Evolutionary conservation across 1,139 yeast species (phyloP).

Genomic region (Sugiyamaella novakii): DNA sequence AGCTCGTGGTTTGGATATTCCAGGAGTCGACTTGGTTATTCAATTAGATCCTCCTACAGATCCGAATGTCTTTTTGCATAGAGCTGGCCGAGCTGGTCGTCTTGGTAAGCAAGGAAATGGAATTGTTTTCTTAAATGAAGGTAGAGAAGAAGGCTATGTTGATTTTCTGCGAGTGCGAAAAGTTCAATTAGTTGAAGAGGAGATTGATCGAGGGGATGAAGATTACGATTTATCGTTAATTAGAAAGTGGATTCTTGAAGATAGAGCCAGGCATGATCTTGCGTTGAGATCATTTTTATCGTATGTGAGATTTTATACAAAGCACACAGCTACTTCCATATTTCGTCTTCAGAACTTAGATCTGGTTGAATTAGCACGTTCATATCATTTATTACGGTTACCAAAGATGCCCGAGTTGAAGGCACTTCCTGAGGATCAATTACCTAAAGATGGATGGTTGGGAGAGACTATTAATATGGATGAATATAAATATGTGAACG

Average conservation of each 20-base stretch:
- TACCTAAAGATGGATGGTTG: constrained; percentile 66
- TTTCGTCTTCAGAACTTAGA: constrained; percentile 75
- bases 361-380: constrained; percentile 67
- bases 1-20: constrained; percentile 91
- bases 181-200: constrained; percentile 53
- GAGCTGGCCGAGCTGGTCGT: constrained; percentile 93
- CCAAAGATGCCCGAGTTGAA: constrained; percentile 94
- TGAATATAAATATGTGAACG: constrained; percentile 62
- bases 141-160: constrained; percentile 79
- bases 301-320: constrained; percentile 78
- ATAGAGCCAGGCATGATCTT: constrained; percentile 76
- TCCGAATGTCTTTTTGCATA: constrained; percentile 80
- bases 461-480: constrained; percentile 63
- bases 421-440: constrained; percentile 49
- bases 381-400: constrained; percentile 78
- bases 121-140: constrained; percentile 65
- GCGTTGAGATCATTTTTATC: constrained; percentile 83
- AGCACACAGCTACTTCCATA: constrained; percentile 89
- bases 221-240: constrained; percentile 26
- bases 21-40: constrained; percentile 85
- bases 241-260: constrained; percentile 64
- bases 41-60: constrained; percentile 93
- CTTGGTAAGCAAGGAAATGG: constrained; percentile 85
- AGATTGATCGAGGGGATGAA: constrained; percentile 23
- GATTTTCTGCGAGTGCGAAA: constrained; percentile 79